These are phyloP conservation scores for Haplographium delicatum DNA, from an alignment of 495 filamentous ascomycete species.

Conservation along the genomic window DNA sequence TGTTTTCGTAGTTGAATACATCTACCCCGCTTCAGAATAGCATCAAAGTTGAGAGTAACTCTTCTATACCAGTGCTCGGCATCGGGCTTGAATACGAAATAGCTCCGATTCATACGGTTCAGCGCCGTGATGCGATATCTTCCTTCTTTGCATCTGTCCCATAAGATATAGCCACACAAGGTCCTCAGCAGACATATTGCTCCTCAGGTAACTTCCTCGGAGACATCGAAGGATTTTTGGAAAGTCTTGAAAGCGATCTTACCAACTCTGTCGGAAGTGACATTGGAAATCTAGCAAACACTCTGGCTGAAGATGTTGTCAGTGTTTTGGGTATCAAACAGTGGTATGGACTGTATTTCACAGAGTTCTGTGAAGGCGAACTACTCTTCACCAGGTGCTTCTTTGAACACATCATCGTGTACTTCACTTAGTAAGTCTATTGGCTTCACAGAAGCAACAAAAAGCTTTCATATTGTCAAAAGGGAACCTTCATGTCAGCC, in stretches of 20 bases:
- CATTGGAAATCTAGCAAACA: constrained; percentile 1
- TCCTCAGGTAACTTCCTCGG: neutral
- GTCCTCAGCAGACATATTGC: neutral
- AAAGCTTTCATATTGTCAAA: too few relatives aligned
- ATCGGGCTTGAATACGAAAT: neutral
- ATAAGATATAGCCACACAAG: neutral
- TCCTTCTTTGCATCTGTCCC: constrained; percentile 4
- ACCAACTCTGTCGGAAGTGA: neutral
- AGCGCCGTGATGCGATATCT: neutral
- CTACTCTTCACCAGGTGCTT: constrained; percentile 6
- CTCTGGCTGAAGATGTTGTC: neutral
- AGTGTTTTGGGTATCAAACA: constrained; percentile 10
- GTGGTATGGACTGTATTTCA: constrained; percentile 14
- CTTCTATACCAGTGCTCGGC: neutral
- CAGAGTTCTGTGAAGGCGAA: constrained; percentile 7
- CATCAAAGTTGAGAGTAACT: constrained; percentile 5
- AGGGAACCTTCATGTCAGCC: neutral
- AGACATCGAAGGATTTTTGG: constrained; percentile 3
- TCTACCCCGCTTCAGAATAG: constrained; percentile 10
- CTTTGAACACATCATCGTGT: constrained; percentile 6
- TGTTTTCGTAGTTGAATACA: constrained; percentile 9
- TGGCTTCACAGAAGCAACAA: too few relatives aligned
- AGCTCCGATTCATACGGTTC: neutral
- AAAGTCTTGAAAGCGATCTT: neutral
- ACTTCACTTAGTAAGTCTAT: constrained; percentile 5